phyloP scores from a whole-genome alignment of 208 protist genomes.

The Borovskyia barvae region DNA sequence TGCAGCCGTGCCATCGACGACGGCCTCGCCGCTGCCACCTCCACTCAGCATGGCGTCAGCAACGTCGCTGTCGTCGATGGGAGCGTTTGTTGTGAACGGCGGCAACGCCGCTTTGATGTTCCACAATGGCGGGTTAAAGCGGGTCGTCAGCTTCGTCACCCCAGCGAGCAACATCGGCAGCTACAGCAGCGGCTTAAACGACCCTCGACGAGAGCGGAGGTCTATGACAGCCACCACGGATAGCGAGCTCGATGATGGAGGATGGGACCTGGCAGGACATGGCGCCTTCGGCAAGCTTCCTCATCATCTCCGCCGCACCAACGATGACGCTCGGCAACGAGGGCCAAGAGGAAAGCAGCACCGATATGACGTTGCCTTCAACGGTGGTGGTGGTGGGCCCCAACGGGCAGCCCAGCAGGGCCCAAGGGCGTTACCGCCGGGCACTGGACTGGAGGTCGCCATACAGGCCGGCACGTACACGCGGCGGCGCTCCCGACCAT shows the following conservation, averaged over 20 bases:
- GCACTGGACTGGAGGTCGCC: slow-evolving; percentile 20
- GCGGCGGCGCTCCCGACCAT: slow-evolving; percentile 1
- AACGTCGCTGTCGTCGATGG: slow-evolving; percentile 20
- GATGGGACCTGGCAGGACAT: too few species aligned
- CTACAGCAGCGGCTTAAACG: neutral
- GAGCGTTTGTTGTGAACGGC: slow-evolving; percentile 15
- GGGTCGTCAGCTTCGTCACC: too few species aligned
- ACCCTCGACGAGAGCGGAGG: too few species aligned
- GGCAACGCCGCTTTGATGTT: slow-evolving; percentile 12
- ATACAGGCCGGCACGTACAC: slow-evolving; percentile 1
- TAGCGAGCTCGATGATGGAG: too few species aligned
- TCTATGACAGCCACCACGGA: too few species aligned
- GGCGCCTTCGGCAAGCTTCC: too few species aligned
- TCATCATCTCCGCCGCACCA: too few species aligned
- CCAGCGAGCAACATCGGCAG: neutral
- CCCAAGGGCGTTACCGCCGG: slow-evolving; percentile 16
- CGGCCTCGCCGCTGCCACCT: neutral
- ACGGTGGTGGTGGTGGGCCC: too few species aligned
- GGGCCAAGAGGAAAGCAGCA: too few species aligned
- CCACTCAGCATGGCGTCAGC: neutral
- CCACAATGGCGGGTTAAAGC: slow-evolving; percentile 7
- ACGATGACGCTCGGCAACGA: too few species aligned
- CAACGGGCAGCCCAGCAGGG: too few species aligned
- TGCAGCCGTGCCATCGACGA: neutral
- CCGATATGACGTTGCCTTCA: too few species aligned